Conservation (phyloP, 2,329 filamentous ascomycete genomes). For the Penicillium sp. region DNA sequence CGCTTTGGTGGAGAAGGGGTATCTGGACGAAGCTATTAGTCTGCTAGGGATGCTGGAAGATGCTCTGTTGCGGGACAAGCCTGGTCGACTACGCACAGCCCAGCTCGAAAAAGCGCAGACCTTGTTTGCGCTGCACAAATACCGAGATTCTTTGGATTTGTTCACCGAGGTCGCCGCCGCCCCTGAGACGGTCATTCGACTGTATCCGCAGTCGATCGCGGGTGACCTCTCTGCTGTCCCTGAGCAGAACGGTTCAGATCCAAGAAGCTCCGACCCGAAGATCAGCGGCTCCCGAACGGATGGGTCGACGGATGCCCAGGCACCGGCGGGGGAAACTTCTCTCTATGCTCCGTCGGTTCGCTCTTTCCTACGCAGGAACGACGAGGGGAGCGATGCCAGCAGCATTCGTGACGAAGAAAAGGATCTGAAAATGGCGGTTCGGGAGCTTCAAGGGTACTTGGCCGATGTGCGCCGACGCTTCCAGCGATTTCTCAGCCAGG, state of each 20-base stretch:
- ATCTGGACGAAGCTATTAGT: conserved; percentile 89
- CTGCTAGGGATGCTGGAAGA: conserved; percentile 87
- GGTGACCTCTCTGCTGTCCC: conserved; percentile 70
- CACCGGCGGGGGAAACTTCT: conserved; percentile 21
- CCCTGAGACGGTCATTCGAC: conserved; percentile 77
- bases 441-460: conserved; percentile 81
- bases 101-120: conserved; percentile 88
- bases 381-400: conserved; percentile 41
- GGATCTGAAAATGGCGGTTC: conserved; percentile 72
- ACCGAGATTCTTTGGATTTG: conserved; percentile 79
- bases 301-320: conserved; percentile 26
- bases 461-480: conserved; percentile 73
- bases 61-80: conserved; percentile 80
- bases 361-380: conserved; percentile 39
- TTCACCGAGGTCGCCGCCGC: conserved; percentile 89
- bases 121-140: conserved; percentile 79
- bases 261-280: conserved; percentile 32
- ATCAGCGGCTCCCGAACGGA: conserved; percentile 31
- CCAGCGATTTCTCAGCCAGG: conserved; percentile 58
- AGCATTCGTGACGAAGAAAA: conserved; percentile 39
- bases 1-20: conserved; percentile 68
- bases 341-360: conserved; percentile 38
- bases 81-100: conserved; percentile 73
- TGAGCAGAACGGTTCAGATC: conserved; percentile 33
- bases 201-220: conserved; percentile 81